Conservation (phyloP, 2,329 filamentous ascomycete genomes). For the Neofusicoccum sp. region DNA sequence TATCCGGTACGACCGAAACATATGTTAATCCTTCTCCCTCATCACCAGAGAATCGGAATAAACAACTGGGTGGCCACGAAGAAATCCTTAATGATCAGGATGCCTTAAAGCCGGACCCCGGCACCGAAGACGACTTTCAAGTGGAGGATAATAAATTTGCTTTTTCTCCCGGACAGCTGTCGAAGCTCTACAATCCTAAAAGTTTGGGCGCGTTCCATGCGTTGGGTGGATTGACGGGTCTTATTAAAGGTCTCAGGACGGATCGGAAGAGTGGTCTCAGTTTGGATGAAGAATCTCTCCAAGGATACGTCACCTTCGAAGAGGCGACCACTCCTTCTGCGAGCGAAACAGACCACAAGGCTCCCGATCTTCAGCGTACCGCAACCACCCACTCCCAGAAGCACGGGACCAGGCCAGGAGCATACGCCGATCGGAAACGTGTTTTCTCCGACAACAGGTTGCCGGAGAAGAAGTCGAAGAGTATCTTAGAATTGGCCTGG, state of each 20-base stretch:
- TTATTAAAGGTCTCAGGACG: slow-evolving; percentile 52
- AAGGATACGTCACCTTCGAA: slow-evolving; percentile 49
- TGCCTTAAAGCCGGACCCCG: slow-evolving; percentile 29
- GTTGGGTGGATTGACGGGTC: slow-evolving; percentile 55
- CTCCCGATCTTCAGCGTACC: slow-evolving; percentile 17
- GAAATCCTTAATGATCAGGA: slow-evolving; percentile 59
- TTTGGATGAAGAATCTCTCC: slow-evolving; percentile 48
- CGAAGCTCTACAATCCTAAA: slow-evolving; percentile 54
- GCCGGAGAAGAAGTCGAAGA: slow-evolving; percentile 62
- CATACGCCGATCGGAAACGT: slow-evolving; percentile 57
- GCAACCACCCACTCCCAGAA: slow-evolving; percentile 20
- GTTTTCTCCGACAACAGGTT: slow-evolving; percentile 62
- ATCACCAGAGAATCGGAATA: slow-evolving; percentile 26
- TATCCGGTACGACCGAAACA: slow-evolving; percentile 62
- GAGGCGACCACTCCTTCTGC: slow-evolving; percentile 45
- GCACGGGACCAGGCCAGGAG: slow-evolving; percentile 21
- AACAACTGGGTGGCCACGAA: slow-evolving; percentile 35
- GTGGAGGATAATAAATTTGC: slow-evolving; percentile 50
- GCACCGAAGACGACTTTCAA: slow-evolving; percentile 28
- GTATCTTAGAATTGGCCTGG: slow-evolving; percentile 63
- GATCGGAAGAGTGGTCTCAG: slow-evolving; percentile 50
- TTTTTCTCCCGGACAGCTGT: slow-evolving; percentile 54
- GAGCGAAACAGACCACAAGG: slow-evolving; percentile 19
- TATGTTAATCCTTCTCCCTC: slow-evolving; percentile 50
- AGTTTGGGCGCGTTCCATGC: slow-evolving; percentile 50